A percentile compares a stretch with the other conserved stretches of the same genome.
Evolutionary conservation across 805 yeast genomes (phyloP).

Genomic region (Tetrapisispora namnaoensis): DNA sequence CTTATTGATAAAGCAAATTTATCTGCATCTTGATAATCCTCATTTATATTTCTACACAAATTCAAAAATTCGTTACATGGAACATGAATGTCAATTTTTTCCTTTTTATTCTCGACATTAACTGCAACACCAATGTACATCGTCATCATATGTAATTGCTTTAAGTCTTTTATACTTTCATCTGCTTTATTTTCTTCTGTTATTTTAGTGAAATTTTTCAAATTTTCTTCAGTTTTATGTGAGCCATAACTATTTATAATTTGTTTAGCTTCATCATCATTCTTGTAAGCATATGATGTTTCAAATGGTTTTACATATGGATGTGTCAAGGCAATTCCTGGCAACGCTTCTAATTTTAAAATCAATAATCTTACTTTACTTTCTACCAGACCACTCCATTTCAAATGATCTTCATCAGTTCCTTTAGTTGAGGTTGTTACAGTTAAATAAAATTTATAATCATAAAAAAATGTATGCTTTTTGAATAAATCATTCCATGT

Average conservation of each 20-base stretch:
- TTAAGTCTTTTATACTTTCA: conserved; percentile 19
- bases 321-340: conserved; percentile 75
- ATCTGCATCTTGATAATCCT: conserved; percentile 51
- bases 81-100: conserved; percentile 71
- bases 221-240: conserved; percentile 37
- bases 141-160: conserved; percentile 53
- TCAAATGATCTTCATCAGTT: conserved; percentile 69
- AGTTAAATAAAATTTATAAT: conserved; percentile 79
- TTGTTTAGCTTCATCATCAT: conserved; percentile 45
- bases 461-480: conserved; percentile 73
- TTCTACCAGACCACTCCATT: conserved; percentile 92
- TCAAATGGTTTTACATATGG: conserved; percentile 78
- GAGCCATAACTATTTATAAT: conserved; percentile 58
- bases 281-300: conserved; percentile 38
- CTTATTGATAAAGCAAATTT: conserved; percentile 49
- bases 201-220: conserved; percentile 25
- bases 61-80: conserved; percentile 87
- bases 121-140: conserved; percentile 69
- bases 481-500: conserved; percentile 68
- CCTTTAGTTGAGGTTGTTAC: conserved; percentile 70
- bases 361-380: conserved; percentile 75
- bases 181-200: conserved; percentile 31
- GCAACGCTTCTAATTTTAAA: conserved; percentile 67
- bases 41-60: conserved; percentile 64
- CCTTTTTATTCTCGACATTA: conserved; percentile 39